Base-by-base conservation (phyloP, 306 rosid species). In the Potentilla sterilis region DNA sequence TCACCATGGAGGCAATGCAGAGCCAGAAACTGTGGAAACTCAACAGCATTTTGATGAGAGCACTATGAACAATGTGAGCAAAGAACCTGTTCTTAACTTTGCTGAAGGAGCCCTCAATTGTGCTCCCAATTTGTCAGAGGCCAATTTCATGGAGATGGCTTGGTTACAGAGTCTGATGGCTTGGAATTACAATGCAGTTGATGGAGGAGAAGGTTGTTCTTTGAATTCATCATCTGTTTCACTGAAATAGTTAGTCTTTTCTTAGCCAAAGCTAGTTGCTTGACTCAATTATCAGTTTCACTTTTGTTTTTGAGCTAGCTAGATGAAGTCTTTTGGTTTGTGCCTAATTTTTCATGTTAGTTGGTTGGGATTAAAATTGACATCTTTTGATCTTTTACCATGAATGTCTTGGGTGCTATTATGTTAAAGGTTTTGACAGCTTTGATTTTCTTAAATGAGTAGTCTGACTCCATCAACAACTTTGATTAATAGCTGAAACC, bases 91-190 rank as follows among this genome's bases (percentile, higher is more conserved):
- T 51, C n/a, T 72, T n/a, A 40, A 44, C 54, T 76, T 34, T 11
- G 57, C 19, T 16, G 84, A 47, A 57, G 67, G 46, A 65, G 73
- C 51, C 3, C 70, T 72, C 72, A 68, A 58, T 37, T 48, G 40
- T 24, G 41, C 44, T 9, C 18, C 48, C 14, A 44, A 7, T 55
- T 46, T 79, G 16, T 66, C 77, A 34, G 77, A 64, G 41, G 21
- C 44, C 68, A 65, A 51, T 65, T 21, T 63, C 16, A 67, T 8
- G 21, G 78, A 54, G 37, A 57, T 67, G 75, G 78, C 49, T 42
- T 69, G 73, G 73, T 65, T 66, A 41, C 82, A 65, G 19, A 65
- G 78, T 65, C 52, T 79, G 68, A 21, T 72, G 49, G 78, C 59
- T 55, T 67, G 67, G 74, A 79, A 73, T 57, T 67, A 70, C 40